phyloP scores from a whole-genome alignment of 2,329 filamentous ascomycete genomes.

The Cladorrhinum sp. region DNA sequence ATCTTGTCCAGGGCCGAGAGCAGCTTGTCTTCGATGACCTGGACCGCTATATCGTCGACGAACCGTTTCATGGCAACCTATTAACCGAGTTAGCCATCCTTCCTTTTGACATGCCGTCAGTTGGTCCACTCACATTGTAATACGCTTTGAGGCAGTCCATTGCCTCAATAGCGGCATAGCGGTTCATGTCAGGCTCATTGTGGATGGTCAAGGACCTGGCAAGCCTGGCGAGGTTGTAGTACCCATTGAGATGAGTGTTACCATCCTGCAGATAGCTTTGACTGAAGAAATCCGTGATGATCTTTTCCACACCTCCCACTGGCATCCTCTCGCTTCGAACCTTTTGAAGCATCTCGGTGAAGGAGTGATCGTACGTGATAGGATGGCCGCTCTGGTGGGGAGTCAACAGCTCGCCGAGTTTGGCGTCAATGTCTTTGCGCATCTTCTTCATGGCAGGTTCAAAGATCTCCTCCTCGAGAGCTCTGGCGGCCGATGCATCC shows the following conservation, averaged over 20 bases:
- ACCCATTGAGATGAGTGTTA: not conserved
- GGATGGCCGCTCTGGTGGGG: slow-evolving; percentile 44
- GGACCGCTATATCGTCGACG: slow-evolving; percentile 41
- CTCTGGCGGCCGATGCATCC: slow-evolving; percentile 36
- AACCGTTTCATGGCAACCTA: slow-evolving; percentile 45
- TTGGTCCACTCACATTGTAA: slow-evolving; percentile 31
- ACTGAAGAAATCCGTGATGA: not conserved
- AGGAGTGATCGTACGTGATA: slow-evolving; percentile 53
- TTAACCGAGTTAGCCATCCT: not conserved
- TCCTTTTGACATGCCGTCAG: not conserved
- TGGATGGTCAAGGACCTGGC: slow-evolving; percentile 5
- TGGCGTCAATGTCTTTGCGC: slow-evolving; percentile 37
- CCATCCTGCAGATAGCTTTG: too few species aligned
- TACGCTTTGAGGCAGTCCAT: slow-evolving; percentile 37
- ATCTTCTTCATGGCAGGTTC: slow-evolving; percentile 25
- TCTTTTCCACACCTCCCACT: not conserved
- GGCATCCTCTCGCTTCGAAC: slow-evolving; percentile 24
- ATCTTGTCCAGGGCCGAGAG: slow-evolving; percentile 36
- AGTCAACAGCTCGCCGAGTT: slow-evolving; percentile 44
- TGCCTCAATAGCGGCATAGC: slow-evolving; percentile 32
- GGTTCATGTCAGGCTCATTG: slow-evolving; percentile 24
- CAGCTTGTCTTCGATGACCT: slow-evolving; percentile 42
- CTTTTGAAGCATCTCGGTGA: slow-evolving; percentile 38
- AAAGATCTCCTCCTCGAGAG: slow-evolving; percentile 33
- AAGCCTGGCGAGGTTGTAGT: not conserved